These are phyloP conservation scores for Cutaneotrichosporon spelunceum DNA, from an alignment of 1,284 basidiomycete species.

Conservation along the genomic window DNA sequence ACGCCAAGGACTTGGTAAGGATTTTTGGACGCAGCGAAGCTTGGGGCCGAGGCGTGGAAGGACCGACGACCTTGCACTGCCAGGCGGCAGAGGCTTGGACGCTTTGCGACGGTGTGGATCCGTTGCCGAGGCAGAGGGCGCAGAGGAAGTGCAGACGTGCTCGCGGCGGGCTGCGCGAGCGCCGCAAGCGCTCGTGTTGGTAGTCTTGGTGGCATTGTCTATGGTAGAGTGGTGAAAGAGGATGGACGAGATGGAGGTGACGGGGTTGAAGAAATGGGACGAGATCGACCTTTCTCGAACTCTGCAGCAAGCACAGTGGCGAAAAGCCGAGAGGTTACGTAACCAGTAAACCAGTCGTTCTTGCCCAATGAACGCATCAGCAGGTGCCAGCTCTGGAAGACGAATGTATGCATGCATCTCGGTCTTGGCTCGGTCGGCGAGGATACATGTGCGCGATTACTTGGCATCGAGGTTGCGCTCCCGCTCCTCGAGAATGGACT, in stretches of 20 bases:
- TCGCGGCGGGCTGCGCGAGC: conserved; percentile 12
- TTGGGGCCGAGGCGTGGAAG: conserved; percentile 66
- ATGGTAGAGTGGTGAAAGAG: neutral
- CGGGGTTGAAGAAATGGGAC: neutral
- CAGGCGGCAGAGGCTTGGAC: neutral
- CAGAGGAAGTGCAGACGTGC: conserved; percentile 1
- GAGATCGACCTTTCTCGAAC: neutral
- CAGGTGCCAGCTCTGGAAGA: neutral
- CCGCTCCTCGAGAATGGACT: conserved; percentile 13
- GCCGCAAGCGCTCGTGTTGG: conserved; percentile 18
- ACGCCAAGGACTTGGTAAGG: conserved; percentile 91
- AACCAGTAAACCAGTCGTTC: neutral
- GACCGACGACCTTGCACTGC: conserved; percentile 52
- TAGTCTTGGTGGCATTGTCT: conserved; percentile 21
- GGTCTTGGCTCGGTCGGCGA: neutral
- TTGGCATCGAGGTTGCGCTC: neutral
- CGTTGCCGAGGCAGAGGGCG: neutral
- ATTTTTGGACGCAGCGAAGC: conserved; percentile 65
- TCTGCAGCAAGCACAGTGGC: neutral
- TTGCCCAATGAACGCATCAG: neutral
- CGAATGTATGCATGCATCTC: neutral
- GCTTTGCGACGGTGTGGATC: neutral
- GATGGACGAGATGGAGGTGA: neutral
- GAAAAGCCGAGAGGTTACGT: neutral
- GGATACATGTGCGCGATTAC: neutral